These are phyloP conservation scores for Massariosphaeria phaeospora DNA, from an alignment of 495 filamentous ascomycete genomes.

Conservation along the genomic window DNA sequence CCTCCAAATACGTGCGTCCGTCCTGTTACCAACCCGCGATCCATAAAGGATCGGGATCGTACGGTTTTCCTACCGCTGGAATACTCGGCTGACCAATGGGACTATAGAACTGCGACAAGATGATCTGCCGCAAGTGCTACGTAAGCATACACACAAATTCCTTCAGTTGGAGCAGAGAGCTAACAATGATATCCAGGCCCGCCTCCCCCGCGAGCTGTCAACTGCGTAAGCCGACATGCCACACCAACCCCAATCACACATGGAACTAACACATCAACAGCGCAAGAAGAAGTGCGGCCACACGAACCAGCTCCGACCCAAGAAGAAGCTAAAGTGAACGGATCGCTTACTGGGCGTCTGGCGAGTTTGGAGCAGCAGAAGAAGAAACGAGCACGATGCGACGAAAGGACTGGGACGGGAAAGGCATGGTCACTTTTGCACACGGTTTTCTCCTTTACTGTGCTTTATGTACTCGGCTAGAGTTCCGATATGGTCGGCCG, in stretches of 20 bases:
- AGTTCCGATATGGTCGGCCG: not conserved
- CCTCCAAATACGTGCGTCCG: slow-evolving; percentile 97
- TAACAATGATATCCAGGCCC: slow-evolving; percentile 47
- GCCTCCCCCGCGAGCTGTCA: slow-evolving; percentile 98
- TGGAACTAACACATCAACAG: slow-evolving; percentile 12
- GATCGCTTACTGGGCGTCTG: slow-evolving; percentile 38
- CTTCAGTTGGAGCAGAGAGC: no score
- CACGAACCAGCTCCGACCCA: slow-evolving; percentile 98
- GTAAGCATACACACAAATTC: no score
- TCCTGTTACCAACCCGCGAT: no score
- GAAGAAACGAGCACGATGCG: not conserved
- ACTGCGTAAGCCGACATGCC: slow-evolving; percentile 54
- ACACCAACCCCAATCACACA: not conserved
- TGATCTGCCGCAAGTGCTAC: slow-evolving; percentile 99
- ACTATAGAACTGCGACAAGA: slow-evolving; percentile 99
- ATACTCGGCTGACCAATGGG: no score
- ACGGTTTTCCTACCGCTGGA: no score
- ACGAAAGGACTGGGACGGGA: not conserved
- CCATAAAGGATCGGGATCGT: no score
- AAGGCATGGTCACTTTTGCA: slow-evolving; percentile 1
- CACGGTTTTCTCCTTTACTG: not conserved
- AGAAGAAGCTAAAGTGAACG: slow-evolving; percentile 99
- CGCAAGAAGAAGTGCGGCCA: slow-evolving; percentile 99
- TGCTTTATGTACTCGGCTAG: not conserved
- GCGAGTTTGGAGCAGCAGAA: slow-evolving; percentile 2